Evolutionary conservation across 176 grass and related monocot species (phyloP), one percentile per base, ranked within the genome.

Genomic region (Oryza nivara): DNA sequence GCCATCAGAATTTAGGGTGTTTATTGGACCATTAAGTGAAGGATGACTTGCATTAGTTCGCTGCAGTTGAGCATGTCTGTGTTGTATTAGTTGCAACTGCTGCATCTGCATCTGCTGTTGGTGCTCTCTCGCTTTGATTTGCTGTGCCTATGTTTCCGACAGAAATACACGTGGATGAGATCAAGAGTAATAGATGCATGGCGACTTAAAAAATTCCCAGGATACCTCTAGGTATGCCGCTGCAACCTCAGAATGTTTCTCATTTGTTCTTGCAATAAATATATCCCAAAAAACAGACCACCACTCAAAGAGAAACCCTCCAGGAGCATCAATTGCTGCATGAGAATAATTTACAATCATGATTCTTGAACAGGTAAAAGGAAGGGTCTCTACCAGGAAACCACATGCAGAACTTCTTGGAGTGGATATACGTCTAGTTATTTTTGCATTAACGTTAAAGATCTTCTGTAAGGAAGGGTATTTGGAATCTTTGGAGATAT

Each of bases 281-380:
- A 98, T 98, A 79, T 98, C 95, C 95, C 95, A 98, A 83, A 98
- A 98, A 38, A 98, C 95, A 26, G 96, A 98, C 93, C 93, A 95
- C 96, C 96, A 98, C 84, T 98, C 96, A 92, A 98, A 98, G 40
- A 98, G 91, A 89, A 98, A 98, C 36, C 96, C 96, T 80, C 96
- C 96, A 85, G 96, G 96, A 72, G 96, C 96, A 92, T 98, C 96
- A 89, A 95, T 95, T 68, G 93, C 95, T 98, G 91, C 82, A 82
- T 30, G 40, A 75, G 40, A 89, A 23, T 20, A 82, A 28, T 65
- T 78, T 78, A 78, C 4, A 61, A 74, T 81, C 84, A 40, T n/a
- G 36, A 64, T 54, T 65, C 25, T 76, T 67, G 30, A 20, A 70
- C 60, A 11, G 46, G 1, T 86, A 52, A 58, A 58, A 19, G 7